Evolutionary conservation across 371 early-diverging fungal species (phyloP).

Genomic region (Sporodiniella umbellata): DNA sequence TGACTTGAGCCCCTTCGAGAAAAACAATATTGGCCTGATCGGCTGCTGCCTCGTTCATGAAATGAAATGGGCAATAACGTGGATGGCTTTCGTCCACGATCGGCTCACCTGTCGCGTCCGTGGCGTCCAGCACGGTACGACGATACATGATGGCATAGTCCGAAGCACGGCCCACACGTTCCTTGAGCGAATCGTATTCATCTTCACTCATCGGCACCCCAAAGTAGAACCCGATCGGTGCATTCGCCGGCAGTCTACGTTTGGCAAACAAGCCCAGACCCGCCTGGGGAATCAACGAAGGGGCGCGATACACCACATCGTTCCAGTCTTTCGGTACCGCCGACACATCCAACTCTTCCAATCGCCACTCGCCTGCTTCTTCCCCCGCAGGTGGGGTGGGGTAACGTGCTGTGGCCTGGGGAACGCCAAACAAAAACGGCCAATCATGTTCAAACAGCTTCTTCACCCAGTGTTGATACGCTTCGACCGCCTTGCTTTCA

Average conservation of each 20-base stretch:
- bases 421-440: constrained; percentile 71
- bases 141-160: constrained; percentile 76
- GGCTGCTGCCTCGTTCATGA: constrained; percentile 78
- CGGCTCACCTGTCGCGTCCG: constrained; percentile 70
- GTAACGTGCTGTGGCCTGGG: constrained; percentile 9
- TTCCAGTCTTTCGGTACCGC: constrained; percentile 35
- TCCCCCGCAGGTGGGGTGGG: constrained; percentile 3
- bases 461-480: constrained; percentile 74
- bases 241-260: constrained; percentile 64
- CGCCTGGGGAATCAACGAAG: constrained; percentile 22
- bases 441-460: constrained; percentile 65
- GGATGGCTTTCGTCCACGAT: constrained; percentile 59
- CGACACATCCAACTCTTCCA: constrained; percentile 17
- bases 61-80: constrained; percentile 84
- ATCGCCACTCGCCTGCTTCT: not conserved
- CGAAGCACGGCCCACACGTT: constrained; percentile 68
- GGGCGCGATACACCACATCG: constrained; percentile 42
- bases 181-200: constrained; percentile 84
- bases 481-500: constrained; percentile 60
- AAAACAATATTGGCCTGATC: constrained; percentile 44
- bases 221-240: constrained; percentile 86
- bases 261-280: constrained; percentile 80
- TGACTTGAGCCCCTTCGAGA: constrained; percentile 37
- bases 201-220: constrained; percentile 92
- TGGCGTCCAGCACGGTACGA: constrained; percentile 68